Evolutionary conservation across 1,139 yeast genomes (phyloP), one percentile per base, ranked within the genome.

Genomic region (Hansenula lynferdii): DNA sequence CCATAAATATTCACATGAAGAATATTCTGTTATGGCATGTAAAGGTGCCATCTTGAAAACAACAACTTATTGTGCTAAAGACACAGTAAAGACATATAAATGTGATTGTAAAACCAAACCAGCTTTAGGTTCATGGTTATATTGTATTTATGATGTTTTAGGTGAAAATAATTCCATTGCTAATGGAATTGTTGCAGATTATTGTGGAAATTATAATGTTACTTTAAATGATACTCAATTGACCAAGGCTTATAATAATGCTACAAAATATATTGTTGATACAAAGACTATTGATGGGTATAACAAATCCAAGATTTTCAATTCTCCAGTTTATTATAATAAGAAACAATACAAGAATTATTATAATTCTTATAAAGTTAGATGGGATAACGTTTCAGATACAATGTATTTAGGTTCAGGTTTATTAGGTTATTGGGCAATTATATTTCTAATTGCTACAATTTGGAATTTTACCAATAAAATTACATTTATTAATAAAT

Each of bases 341-440:
- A 44, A 42, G 27, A 53, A 56, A 38, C 19, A 49, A 3, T 72
- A 60, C 51, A 41, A 41, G 1, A 62, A 61, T 28, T 71, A 67
- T 21, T 67, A 61, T 48, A 48, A 50, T 27, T 65, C 77, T 11
- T 57, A 39, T 22, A 43, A 44, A 36, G 41, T 36, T 16, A 53
- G 70, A 44, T 62, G 60, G 36, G 63, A 64, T 19, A 75, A 61
- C 48, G 51, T 63, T 31, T 66, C 65, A 38, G 54, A 60, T 37
- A 65, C 79, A 4, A 60, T 70, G 38, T 72, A 59, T 44, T 66
- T 70, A 47, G 82, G 83, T 10, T 56, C 67, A 17, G 79, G 69
- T 3, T 39, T 67, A 21, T 47, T 75, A 24, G 75, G 72, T 0
- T 76, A 65, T 49, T 75, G 81, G 79, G 67, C 62, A 1, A 38